phyloP scores from a whole-genome alignment of 2,329 filamentous ascomycete genomes.

The Curvularia hawaiiensis region DNA sequence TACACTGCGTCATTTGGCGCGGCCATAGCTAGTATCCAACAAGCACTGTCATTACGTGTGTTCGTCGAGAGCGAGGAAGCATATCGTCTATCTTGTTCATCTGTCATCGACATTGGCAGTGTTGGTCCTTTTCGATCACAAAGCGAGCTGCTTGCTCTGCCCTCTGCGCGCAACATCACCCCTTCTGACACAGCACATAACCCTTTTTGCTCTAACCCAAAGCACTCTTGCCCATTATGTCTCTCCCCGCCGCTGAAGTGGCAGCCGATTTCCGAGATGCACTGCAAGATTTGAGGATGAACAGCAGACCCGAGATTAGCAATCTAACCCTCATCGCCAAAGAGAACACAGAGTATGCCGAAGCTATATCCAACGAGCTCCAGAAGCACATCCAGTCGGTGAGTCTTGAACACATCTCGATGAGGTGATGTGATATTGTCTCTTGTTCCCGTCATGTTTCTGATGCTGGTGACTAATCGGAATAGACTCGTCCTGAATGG shows the following conservation, averaged over 20 bases:
- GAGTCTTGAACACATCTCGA: conserved; percentile 54
- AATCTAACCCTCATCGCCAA: conserved; percentile 97
- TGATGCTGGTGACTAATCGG: conserved; percentile 22
- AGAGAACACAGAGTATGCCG: conserved; percentile 94
- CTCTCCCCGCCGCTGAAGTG: conserved; percentile 77
- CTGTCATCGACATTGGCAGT: conserved; percentile 37
- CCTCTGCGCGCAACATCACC: conserved; percentile 25
- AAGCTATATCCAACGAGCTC: conserved; percentile 87
- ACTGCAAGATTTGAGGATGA: conserved; percentile 86
- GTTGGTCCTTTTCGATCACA: conserved; percentile 32
- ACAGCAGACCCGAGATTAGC: conserved; percentile 94
- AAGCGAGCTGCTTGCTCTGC: conserved; percentile 29
- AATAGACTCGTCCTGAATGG: conserved; percentile 84
- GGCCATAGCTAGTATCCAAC: conserved; percentile 57
- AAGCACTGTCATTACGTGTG: conserved; percentile 49
- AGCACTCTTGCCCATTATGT: conserved; percentile 60
- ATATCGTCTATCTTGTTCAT: conserved; percentile 46
- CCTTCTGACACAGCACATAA: conserved; percentile 16
- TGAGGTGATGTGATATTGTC: not conserved
- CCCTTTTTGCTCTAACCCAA: conserved; percentile 30
- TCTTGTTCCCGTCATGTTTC: not conserved
- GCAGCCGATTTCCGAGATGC: conserved; percentile 94
- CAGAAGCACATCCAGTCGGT: conserved; percentile 95
- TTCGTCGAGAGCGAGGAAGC: conserved; percentile 48
- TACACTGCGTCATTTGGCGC: conserved; percentile 41